A percentile compares a stretch with the other conserved stretches of the same genome.
phyloP scores from a whole-genome alignment of 2,329 filamentous ascomycete species.

The Exophiala oligosperma region DNA sequence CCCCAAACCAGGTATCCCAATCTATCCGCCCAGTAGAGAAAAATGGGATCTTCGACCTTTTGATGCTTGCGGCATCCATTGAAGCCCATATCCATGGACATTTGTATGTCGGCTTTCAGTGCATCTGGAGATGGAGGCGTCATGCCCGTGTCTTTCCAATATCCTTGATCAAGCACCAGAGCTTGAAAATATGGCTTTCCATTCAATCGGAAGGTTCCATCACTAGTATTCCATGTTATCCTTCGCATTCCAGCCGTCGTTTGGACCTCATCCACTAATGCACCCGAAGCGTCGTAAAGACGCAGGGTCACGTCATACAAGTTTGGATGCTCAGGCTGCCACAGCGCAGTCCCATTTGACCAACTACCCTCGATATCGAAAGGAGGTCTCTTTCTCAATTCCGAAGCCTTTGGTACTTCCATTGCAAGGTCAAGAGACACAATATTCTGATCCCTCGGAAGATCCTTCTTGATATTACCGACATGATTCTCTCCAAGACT shows the following conservation, averaged over 20 bases:
- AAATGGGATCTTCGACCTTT: constrained; percentile 67
- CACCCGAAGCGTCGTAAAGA: constrained; percentile 45
- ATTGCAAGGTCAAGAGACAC: not conserved
- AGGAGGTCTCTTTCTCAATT: not conserved
- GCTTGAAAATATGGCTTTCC: constrained; percentile 69
- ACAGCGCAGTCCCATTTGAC: not conserved
- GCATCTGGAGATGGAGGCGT: constrained; percentile 65
- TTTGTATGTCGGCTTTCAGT: constrained; percentile 65
- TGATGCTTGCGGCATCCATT: constrained; percentile 73
- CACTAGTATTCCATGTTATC: not conserved
- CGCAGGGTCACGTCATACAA: constrained; percentile 46
- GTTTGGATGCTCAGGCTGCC: constrained; percentile 34
- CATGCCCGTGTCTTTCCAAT: constrained; percentile 70
- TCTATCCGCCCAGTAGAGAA: constrained; percentile 67
- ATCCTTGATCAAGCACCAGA: constrained; percentile 69
- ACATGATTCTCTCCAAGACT: not conserved
- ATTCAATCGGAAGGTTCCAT: constrained; percentile 48
- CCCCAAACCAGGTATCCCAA: constrained; percentile 68
- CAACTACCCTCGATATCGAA: not conserved
- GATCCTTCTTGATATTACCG: not conserved
- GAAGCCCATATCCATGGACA: constrained; percentile 66
- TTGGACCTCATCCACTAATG: constrained; percentile 30
- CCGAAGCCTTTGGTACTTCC: not conserved
- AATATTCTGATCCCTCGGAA: not conserved
- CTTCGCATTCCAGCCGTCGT: not conserved